Conservation (phyloP, 768 basidiomycete genomes). For the Ephemerocybe angulata region DNA sequence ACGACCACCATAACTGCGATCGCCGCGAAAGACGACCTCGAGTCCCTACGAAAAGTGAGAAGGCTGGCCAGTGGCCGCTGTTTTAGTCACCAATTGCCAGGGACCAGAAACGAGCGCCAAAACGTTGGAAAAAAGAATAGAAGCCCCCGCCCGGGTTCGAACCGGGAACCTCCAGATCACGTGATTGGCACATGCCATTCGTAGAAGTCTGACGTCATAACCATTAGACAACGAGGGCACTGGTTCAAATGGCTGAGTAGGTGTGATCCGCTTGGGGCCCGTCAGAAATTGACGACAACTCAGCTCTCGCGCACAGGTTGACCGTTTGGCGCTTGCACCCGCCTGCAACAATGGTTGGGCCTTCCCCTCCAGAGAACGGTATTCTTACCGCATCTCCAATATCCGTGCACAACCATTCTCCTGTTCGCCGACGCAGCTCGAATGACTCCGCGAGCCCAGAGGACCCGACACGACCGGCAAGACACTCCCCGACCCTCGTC, state of each 20-base stretch:
- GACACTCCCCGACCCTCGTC: constrained; percentile 59
- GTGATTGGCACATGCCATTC: background rate
- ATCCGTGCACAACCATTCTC: constrained; percentile 38
- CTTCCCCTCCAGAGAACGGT: constrained; percentile 31
- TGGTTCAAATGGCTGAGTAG: background rate
- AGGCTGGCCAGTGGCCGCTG: no score
- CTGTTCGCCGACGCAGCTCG: constrained; percentile 37
- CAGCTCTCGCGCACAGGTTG: no score
- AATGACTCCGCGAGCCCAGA: constrained; percentile 20
- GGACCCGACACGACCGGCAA: constrained; percentile 40
- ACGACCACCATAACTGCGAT: no score
- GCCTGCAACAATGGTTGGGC: constrained; percentile 30
- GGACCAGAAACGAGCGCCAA: background rate
- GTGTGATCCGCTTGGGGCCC: background rate
- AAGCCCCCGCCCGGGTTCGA: constrained; percentile 78
- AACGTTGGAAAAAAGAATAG: background rate
- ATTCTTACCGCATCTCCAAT: constrained; percentile 40
- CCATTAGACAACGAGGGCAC: constrained; percentile 84
- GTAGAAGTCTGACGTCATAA: constrained; percentile 90
- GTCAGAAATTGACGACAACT: background rate
- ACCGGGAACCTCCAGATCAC: constrained; percentile 80
- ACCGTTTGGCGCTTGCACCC: background rate
- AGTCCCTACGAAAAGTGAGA: no score
- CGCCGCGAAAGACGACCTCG: no score
- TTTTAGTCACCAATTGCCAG: no score